Evolutionary conservation across 805 yeast genomes (phyloP).

Genomic region (Starmerella sirachaensis): DNA sequence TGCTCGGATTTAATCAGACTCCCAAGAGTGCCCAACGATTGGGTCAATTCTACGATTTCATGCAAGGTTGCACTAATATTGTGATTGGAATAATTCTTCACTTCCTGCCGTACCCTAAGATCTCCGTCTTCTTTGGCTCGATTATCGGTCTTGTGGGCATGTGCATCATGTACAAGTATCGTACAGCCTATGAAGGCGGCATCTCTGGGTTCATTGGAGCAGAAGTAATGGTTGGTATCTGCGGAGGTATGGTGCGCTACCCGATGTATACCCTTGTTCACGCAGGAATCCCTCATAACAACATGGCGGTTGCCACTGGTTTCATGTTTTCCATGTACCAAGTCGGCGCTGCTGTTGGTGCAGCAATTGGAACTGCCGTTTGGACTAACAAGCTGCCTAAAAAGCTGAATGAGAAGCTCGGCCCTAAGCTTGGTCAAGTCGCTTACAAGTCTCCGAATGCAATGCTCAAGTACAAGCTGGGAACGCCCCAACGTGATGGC

Average conservation of each 20-base stretch:
- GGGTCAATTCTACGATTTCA: conserved; percentile 50
- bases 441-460: conserved; percentile 48
- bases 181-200: conserved; percentile 36
- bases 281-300: conserved; percentile 47
- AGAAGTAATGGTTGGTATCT: conserved; percentile 53
- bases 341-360: conserved; percentile 55
- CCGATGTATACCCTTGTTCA: conserved; percentile 52
- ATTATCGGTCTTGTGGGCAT: conserved; percentile 46
- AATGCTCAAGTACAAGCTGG: conserved; percentile 45
- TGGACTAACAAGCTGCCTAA: conserved; percentile 52
- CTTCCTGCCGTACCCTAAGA: conserved; percentile 41
- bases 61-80: conserved; percentile 49
- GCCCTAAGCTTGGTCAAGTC: conserved; percentile 30
- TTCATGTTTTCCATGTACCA: conserved; percentile 46
- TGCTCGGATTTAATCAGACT: conserved; percentile 52
- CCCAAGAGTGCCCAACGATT: conserved; percentile 56
- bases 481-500: conserved; percentile 45
- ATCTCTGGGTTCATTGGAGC: conserved; percentile 53
- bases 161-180: conserved; percentile 47
- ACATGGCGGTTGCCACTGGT: conserved; percentile 52
- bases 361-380: conserved; percentile 55
- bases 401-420: conserved; percentile 31
- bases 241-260: conserved; percentile 62
- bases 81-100: conserved; percentile 45
- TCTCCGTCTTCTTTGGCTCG: conserved; percentile 48